Evolutionary conservation across 2,329 filamentous ascomycete genomes (phyloP), one percentile per base, ranked within the genome.

Genomic region (Aulographum hederae): DNA sequence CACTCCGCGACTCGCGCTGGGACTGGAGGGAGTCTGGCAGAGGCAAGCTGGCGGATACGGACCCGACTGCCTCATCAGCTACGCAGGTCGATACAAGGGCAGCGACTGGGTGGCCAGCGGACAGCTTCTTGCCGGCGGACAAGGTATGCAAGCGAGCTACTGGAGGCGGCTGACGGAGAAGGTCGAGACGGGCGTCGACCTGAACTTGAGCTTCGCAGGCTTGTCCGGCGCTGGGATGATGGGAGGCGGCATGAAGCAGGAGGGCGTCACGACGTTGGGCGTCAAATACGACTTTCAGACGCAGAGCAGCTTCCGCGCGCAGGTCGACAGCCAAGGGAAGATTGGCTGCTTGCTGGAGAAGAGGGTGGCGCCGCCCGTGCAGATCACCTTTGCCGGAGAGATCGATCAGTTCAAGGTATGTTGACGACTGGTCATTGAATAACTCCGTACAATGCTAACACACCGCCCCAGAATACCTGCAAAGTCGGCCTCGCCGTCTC

Each of bases 221-320:
- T 66, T 72, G 19, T n/a, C n/a, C n/a, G n/a, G n/a, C n/a, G n/a
- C n/a, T n/a, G 64, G 73, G 19, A 64, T 30, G 43, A 50, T 69
- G 36, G 50, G 37, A 43, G 70, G 69, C 32, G 60, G 80, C 57
- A 84, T 89, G 73, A 70, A 75, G 54, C 86, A 84, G 57, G 85
- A 98, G 56, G 89, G 89, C 34, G 69, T 81, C 38, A 85, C 91
- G 33, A 82, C 85, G 33, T 69, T 95, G 46, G 89, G 86, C 47
- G 81, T 84, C 52, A 98, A 98, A 61, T 98, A 98, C 60, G 86
- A 94, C 55, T 98, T 98, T 72, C 73, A 81, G 50, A 80, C 84
- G 61, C n/a, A n/a, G n/a, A 89, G 81, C 34, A 89, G 82, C 31
- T 93, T 94, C 73, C 75, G 86, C 42, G 89, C 86, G 28, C 89